Base-by-base conservation (phyloP, 2,329 filamentous ascomycete species). In the Ceratocystis variospora region DNA sequence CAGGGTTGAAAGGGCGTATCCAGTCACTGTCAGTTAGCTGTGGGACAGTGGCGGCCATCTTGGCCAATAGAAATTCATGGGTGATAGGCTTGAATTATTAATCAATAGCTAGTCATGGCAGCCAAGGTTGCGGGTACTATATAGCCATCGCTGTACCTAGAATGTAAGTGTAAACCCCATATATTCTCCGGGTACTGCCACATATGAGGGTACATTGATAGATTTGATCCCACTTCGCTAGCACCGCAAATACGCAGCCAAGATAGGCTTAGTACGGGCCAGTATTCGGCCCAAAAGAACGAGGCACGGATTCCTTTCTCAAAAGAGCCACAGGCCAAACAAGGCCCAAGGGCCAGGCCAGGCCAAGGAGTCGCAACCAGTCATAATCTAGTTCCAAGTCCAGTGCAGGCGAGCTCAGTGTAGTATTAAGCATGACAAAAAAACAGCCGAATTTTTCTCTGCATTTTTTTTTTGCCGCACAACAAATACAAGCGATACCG, bases 231-330 rank as follows among this genome's bases (percentile, higher is more conserved):
- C 25, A 28, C 22, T 5, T 41, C 53, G 53, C 53, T 57, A 31
- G 22, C 53, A 57, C 22, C 53, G 53, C 53, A 22, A 57, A 57
- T 57, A 57, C 53, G 53, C 25, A 22, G 8, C 61, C 61, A 22
- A 19, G 15, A 45, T 45, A 17, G 61, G 61, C 37, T 41, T 62
- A 62, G 61, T 62, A 46, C 61, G 61, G 61, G 37, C 61, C 61
- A 33, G 33, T 45, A 44, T 44, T 62, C 37, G 61, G 61, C 61
- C 37, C 53, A 57, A 33, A 28, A 57, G n/a, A 57, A 31, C 53
- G 31, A 57, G 22, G 53, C 53, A 57, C 53, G 53, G 53, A 33
- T 57, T 12, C 12, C 50, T 28, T 55, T 28, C 46, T 48, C 17
- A 48, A 48, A 48, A 48, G 46, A 48, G 46, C 17, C 46, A n/a